Percentiles rank a stretch among this genome's conserved stretches.
Conservation (phyloP, 148 eudicot genomes). For the Amaranthus palmeri region DNA sequence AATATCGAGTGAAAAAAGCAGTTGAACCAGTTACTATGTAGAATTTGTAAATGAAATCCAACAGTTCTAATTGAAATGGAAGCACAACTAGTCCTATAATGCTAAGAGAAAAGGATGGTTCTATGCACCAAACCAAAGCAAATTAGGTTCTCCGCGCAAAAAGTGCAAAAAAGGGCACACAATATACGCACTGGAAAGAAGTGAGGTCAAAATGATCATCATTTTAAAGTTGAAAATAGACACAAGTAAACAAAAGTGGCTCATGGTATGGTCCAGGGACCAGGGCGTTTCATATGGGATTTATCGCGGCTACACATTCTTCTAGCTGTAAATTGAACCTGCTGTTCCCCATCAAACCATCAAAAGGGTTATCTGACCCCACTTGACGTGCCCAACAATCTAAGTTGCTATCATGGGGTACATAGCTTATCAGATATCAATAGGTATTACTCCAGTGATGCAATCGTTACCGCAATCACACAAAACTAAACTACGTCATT, state of each 20-base stretch:
- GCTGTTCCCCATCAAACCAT: conserved; percentile 21
- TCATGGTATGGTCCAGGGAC: not conserved
- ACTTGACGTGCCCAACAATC: not conserved
- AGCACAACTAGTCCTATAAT: not conserved
- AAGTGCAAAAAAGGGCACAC: not conserved
- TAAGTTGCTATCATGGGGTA: conserved; percentile 9
- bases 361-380: conserved; percentile 11
- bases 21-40: not conserved
- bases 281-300: not conserved
- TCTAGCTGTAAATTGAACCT: conserved; percentile 12
- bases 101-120: not conserved
- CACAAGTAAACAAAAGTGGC: not conserved
- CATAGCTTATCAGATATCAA: not conserved
- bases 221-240: not conserved
- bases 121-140: not conserved
- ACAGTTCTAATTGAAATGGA: not conserved
- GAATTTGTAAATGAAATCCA: not conserved
- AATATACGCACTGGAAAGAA: not conserved
- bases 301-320: conserved; percentile 5
- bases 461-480: not conserved
- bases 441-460: not conserved
- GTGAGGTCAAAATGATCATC: not conserved
- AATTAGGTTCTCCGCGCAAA: not conserved
- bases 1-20: no score
- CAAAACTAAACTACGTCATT: no score